Evolutionary conservation across 192 early-diverging fungal genomes (phyloP).

Genomic region (Umbelopsis vinacea): DNA sequence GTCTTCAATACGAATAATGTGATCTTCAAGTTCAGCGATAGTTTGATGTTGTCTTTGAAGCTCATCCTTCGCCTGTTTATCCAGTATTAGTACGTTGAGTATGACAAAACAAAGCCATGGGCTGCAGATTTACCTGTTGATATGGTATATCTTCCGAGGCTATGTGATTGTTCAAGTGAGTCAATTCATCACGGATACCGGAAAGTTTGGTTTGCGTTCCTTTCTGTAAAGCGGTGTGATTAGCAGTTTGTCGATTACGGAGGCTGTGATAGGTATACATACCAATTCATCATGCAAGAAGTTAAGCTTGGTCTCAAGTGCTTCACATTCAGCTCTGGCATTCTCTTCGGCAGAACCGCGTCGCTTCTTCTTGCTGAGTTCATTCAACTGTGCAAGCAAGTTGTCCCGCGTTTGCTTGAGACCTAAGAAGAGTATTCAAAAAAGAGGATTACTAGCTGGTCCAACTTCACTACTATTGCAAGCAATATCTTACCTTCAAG

Average conservation of each 20-base stretch:
- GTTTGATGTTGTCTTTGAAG: constrained; percentile 18
- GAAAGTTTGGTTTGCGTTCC: constrained; percentile 49
- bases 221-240: not conserved
- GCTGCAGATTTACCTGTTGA: not conserved
- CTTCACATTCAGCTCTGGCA: constrained; percentile 60
- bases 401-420: constrained; percentile 72
- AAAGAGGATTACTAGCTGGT: not conserved
- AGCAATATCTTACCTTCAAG: constrained; percentile 67
- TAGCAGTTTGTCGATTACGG: not conserved
- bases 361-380: constrained; percentile 70
- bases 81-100: no score
- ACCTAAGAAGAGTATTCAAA: constrained; percentile 24
- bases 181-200: constrained; percentile 63
- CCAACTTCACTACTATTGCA: not conserved
- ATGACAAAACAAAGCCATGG: no score
- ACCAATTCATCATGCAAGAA: constrained; percentile 69
- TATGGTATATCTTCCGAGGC: constrained; percentile 2
- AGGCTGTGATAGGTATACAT: constrained; percentile 8
- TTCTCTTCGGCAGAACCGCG: constrained; percentile 67
- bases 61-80: not conserved
- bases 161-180: constrained; percentile 52
- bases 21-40: constrained; percentile 47
- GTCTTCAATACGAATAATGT: constrained; percentile 61
- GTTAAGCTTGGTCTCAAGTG: constrained; percentile 62
- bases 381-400: constrained; percentile 72